Evolutionary conservation across 306 rosid genomes (phyloP).

Genomic region (Geum urbanum): DNA sequence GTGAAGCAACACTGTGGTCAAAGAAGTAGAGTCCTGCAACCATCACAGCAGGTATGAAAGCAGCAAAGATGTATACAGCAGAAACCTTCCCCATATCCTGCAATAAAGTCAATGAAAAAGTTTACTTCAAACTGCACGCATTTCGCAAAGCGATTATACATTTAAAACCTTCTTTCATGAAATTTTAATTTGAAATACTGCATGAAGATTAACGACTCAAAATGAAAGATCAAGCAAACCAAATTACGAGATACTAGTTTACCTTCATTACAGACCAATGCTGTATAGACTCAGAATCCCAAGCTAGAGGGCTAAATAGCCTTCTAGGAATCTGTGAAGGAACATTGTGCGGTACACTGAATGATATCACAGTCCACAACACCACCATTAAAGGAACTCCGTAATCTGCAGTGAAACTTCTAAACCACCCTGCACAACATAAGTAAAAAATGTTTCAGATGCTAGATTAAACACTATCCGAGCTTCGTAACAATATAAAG

Average conservation of each 20-base stretch:
- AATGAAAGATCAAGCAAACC: background rate
- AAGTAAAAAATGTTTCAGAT: constrained; percentile 3
- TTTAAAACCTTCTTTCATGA: background rate
- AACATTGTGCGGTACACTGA: constrained; percentile 48
- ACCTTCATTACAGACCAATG: constrained; percentile 84
- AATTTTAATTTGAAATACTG: background rate
- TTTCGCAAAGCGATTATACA: background rate
- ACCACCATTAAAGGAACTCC: constrained; percentile 85
- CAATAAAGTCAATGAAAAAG: constrained; percentile 15
- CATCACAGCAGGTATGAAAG: constrained; percentile 77
- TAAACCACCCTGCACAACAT: constrained; percentile 47
- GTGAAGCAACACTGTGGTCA: constrained; percentile 89
- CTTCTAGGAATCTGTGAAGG: constrained; percentile 79
- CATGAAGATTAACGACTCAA: background rate
- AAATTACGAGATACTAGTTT: constrained; percentile 11
- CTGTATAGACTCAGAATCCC: constrained; percentile 63
- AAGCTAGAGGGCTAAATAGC: constrained; percentile 64
- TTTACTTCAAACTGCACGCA: background rate
- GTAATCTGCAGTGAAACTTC: constrained; percentile 74
- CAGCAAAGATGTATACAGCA: constrained; percentile 53
- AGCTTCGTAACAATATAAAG: background rate
- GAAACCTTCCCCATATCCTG: constrained; percentile 86
- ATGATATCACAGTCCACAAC: constrained; percentile 69
- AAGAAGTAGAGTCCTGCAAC: constrained; percentile 85
- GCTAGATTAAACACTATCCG: background rate